These are phyloP conservation scores for Leccinum angustisporum DNA, from an alignment of 1,284 basidiomycete genomes.

Conservation along the genomic window DNA sequence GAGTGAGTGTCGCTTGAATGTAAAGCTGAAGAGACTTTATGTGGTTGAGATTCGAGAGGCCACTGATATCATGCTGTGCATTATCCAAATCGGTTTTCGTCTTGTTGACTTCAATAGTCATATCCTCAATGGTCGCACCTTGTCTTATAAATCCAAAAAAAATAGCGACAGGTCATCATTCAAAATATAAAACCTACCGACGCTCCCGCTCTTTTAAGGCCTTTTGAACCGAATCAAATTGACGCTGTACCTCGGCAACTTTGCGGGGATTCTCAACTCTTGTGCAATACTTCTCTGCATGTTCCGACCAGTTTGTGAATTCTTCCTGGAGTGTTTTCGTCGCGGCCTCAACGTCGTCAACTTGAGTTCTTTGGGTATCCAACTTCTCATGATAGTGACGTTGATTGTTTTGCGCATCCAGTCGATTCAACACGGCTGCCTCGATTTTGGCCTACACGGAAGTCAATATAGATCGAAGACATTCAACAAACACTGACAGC, in stretches of 20 bases:
- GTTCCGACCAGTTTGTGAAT: conserved; percentile 63
- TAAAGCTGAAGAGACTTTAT: conserved; percentile 36
- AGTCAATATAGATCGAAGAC: neutral
- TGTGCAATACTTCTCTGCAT: conserved; percentile 64
- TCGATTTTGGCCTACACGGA: conserved; percentile 43
- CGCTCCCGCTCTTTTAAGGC: conserved; percentile 73
- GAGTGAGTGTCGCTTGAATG: neutral
- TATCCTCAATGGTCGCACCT: conserved; percentile 76
- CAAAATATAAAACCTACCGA: conserved; percentile 41
- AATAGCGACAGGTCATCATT: conserved; percentile 2
- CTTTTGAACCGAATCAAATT: conserved; percentile 61
- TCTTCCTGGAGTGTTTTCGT: conserved; percentile 56
- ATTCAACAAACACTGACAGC: neutral
- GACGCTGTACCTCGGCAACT: conserved; percentile 54
- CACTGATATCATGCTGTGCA: conserved; percentile 60
- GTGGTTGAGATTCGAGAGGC: conserved; percentile 63
- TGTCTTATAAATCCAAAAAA: conserved; percentile 45
- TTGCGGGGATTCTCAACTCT: conserved; percentile 59
- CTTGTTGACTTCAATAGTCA: conserved; percentile 67
- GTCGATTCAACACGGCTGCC: conserved; percentile 44
- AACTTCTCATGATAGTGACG: conserved; percentile 51
- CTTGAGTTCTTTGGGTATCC: conserved; percentile 41
- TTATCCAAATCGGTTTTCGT: conserved; percentile 55
- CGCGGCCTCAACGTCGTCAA: conserved; percentile 44
- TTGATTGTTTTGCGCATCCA: conserved; percentile 47